Conservation (phyloP, 495 filamentous ascomycete genomes). For the Alectoria sarmentosa region DNA sequence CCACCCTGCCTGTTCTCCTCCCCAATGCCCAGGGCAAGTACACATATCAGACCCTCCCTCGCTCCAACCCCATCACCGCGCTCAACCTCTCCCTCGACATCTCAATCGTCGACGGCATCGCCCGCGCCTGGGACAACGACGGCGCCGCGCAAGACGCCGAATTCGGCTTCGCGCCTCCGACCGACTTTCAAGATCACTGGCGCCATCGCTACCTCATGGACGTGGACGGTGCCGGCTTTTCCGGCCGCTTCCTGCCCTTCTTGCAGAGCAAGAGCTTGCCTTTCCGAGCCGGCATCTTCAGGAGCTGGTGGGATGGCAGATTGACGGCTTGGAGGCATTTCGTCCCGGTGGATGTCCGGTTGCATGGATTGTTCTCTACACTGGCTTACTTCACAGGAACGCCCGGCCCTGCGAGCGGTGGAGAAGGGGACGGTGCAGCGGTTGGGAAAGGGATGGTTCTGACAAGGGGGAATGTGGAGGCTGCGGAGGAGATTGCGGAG, state of each 20-base stretch:
- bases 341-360: constrained; percentile 64
- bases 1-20: constrained; percentile 34
- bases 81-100: constrained; percentile 39
- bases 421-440: constrained; percentile 29
- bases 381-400: constrained; percentile 56
- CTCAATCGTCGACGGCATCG: constrained; percentile 43
- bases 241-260: constrained; percentile 55
- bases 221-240: constrained; percentile 61
- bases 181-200: constrained; percentile 55
- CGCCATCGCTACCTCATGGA: constrained; percentile 62
- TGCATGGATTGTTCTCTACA: constrained; percentile 57
- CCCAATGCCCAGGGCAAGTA: constrained; percentile 26
- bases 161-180: constrained; percentile 36
- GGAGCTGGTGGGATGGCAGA: constrained; percentile 68
- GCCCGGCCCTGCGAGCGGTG: constrained; percentile 26
- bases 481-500: constrained; percentile 56
- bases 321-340: constrained; percentile 72
- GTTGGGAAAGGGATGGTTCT: constrained; percentile 32
- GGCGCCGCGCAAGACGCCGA: constrained; percentile 47
- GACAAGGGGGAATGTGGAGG: constrained; percentile 32
- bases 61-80: constrained; percentile 32
- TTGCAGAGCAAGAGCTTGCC: constrained; percentile 55
- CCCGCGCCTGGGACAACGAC: constrained; percentile 45
- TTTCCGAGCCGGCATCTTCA: constrained; percentile 57
- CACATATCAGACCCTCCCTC: constrained; percentile 33